Evolutionary conservation across 1,284 basidiomycete species (phyloP).

Genomic region (Boletus sp.): DNA sequence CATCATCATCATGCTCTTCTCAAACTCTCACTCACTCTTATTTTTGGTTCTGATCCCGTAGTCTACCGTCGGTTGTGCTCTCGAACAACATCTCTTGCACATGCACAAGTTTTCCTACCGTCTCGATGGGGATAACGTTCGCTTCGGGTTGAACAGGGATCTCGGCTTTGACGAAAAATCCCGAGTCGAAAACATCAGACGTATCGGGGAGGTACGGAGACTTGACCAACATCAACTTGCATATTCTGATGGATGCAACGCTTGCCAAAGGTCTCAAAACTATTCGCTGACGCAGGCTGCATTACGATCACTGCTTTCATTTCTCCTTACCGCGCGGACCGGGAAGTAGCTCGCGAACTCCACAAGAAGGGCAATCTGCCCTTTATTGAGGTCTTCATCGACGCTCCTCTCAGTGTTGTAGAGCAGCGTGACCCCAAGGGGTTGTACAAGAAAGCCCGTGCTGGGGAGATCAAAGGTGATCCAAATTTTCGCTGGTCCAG

Average conservation of each 20-base stretch:
- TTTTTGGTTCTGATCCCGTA: constrained; percentile 34
- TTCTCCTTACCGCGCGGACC: constrained; percentile 92
- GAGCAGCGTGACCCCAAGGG: constrained; percentile 97
- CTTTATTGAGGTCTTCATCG: constrained; percentile 94
- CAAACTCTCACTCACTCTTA: neutral
- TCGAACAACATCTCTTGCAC: constrained; percentile 94
- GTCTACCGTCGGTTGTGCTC: constrained; percentile 96
- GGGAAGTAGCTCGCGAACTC: constrained; percentile 78
- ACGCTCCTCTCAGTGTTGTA: constrained; percentile 85
- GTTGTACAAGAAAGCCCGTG: constrained; percentile 94
- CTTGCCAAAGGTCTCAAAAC: constrained; percentile 74
- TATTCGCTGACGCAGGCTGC: constrained; percentile 87
- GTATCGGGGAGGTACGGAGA: constrained; percentile 84
- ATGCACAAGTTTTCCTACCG: constrained; percentile 84
- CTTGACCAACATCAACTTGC: neutral
- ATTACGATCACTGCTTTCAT: constrained; percentile 96
- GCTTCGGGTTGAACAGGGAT: constrained; percentile 97
- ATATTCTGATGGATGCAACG: constrained; percentile 10
- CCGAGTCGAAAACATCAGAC: constrained; percentile 94
- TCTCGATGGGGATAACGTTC: constrained; percentile 95
- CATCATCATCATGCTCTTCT: neutral
- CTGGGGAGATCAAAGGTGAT: constrained; percentile 93
- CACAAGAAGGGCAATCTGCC: constrained; percentile 72
- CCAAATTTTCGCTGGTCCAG: constrained; percentile 1
- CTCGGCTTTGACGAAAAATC: constrained; percentile 95